Evolutionary conservation across 768 basidiomycete genomes (phyloP).

Genomic region (Agaricus sinodeliciosus): DNA sequence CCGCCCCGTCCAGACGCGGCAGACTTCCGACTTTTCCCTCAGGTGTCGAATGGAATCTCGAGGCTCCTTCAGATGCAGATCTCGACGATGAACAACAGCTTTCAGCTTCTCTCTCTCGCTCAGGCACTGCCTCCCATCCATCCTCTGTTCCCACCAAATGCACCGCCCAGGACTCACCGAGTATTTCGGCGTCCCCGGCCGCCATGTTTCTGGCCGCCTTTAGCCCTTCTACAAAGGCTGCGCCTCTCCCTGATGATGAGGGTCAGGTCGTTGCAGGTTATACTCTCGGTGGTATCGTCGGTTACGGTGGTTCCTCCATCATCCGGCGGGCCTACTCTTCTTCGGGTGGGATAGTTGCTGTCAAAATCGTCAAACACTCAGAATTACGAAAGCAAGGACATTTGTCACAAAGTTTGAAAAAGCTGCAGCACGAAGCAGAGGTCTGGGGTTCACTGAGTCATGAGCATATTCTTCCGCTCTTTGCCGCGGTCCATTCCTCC

Average conservation of each 20-base stretch:
- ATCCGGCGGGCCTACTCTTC: conserved; percentile 63
- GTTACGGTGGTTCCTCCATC: conserved; percentile 75
- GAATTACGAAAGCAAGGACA: conserved; percentile 49
- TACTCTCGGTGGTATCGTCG: conserved; percentile 68
- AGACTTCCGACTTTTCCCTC: conserved; percentile 6
- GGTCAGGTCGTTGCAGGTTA: conserved; percentile 67
- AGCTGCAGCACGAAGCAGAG: conserved; percentile 61
- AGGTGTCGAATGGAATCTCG: conserved; percentile 8
- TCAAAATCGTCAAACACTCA: conserved; percentile 72
- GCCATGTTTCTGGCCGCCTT: conserved; percentile 70
- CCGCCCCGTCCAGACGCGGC: neutral
- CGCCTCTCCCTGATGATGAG: conserved; percentile 52
- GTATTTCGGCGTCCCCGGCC: conserved; percentile 51
- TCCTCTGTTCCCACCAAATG: conserved; percentile 10
- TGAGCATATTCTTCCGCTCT: conserved; percentile 83
- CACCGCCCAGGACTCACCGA: conserved; percentile 28
- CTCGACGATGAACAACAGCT: conserved; percentile 20
- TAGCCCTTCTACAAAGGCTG: conserved; percentile 25
- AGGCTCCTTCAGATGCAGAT: conserved; percentile 9
- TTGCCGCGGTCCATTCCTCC: conserved; percentile 49
- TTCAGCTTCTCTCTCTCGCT: conserved; percentile 15
- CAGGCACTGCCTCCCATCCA: conserved; percentile 6
- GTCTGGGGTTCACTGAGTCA: conserved; percentile 76
- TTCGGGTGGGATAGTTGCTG: conserved; percentile 65
- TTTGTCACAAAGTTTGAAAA: conserved; percentile 40